These are phyloP conservation scores for Penicillium chermesinum DNA, from an alignment of 495 filamentous ascomycete species.

Conservation along the genomic window DNA sequence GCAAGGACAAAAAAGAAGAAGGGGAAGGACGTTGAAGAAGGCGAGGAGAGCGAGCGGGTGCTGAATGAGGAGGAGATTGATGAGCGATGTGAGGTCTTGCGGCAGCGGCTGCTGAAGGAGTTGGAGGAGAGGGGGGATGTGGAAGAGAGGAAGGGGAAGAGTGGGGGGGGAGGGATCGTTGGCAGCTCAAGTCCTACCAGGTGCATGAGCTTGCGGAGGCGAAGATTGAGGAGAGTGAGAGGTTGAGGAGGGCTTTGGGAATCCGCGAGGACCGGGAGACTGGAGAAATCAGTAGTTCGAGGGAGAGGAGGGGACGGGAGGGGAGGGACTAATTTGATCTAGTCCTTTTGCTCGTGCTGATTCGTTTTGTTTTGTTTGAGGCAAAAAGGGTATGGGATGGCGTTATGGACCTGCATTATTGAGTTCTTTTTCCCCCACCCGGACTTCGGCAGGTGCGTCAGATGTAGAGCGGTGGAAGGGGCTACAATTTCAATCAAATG, in stretches of 20 bases:
- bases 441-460: too few species aligned
- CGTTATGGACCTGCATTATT: background rate
- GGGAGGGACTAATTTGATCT: constrained; percentile 17
- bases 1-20: constrained; percentile 8
- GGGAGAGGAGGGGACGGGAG: constrained; percentile 32
- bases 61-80: constrained; percentile 34
- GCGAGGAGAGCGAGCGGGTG: constrained; percentile 27
- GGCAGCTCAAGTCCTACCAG: constrained; percentile 78
- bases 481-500: too few species aligned
- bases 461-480: too few species aligned
- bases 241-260: constrained; percentile 79
- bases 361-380: constrained; percentile 6
- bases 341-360: too few species aligned
- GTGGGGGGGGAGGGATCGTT: constrained; percentile 26
- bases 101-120: constrained; percentile 27
- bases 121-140: constrained; percentile 22
- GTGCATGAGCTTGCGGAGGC: constrained; percentile 94
- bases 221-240: constrained; percentile 93
- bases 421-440: background rate
- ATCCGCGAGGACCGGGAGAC: constrained; percentile 87
- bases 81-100: constrained; percentile 28
- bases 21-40: constrained; percentile 67
- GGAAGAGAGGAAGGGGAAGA: constrained; percentile 7
- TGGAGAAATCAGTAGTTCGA: constrained; percentile 61
- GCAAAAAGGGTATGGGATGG: background rate